phyloP scores from a whole-genome alignment of 2,329 filamentous ascomycete genomes.

The Microcera coccophila region DNA sequence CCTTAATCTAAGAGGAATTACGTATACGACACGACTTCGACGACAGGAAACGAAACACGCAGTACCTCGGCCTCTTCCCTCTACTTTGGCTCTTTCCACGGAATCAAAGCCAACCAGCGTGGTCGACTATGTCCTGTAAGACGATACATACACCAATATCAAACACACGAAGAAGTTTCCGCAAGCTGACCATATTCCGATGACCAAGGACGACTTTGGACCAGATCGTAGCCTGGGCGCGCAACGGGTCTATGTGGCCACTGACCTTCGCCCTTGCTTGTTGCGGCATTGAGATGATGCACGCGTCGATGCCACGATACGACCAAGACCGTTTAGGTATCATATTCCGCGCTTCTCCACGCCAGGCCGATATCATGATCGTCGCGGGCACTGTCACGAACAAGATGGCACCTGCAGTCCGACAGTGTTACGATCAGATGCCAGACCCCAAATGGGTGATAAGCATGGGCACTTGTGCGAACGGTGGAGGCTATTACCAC shows the following conservation, averaged over 20 bases:
- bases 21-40: too few species aligned
- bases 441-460: constrained; percentile 59
- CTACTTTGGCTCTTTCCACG: background rate
- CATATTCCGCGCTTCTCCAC: constrained; percentile 61
- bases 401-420: constrained; percentile 61
- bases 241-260: constrained; percentile 58
- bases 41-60: too few species aligned
- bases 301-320: constrained; percentile 56
- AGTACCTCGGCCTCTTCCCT: too few species aligned
- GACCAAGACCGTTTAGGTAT: constrained; percentile 60
- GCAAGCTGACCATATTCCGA: too few species aligned
- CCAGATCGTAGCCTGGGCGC: constrained; percentile 51
- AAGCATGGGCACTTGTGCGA: constrained; percentile 66
- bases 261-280: constrained; percentile 57
- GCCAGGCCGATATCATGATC: constrained; percentile 62
- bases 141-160: background rate
- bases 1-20: too few species aligned
- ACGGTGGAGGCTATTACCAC: constrained; percentile 69
- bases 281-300: constrained; percentile 61
- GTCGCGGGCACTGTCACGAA: constrained; percentile 63
- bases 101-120: background rate
- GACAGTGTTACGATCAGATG: constrained; percentile 65
- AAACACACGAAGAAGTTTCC: background rate
- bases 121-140: constrained; percentile 1
- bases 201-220: too few species aligned